Evolutionary conservation across 208 protist species (phyloP), one percentile per base, ranked within the genome.

Genomic region (Crithidia brevicula): DNA sequence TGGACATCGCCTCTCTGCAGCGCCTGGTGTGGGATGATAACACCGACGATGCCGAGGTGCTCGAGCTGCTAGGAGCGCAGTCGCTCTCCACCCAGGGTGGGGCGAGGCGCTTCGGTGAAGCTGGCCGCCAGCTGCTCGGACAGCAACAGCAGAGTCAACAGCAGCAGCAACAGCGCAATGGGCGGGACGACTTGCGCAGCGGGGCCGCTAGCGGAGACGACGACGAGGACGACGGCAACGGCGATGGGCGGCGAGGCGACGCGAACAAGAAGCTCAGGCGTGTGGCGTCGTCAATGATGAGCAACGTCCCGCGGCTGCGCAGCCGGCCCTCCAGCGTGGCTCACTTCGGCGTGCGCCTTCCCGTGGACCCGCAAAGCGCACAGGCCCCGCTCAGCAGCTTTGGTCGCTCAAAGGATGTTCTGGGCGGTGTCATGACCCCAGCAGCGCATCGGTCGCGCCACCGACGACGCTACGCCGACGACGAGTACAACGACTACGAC

Each of bases 41-140:
- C 30, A 67, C 77, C 46, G 84, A 82, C 52, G 84, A 90, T 45
- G 73, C 70, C 0, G 81, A 73, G 42, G 71, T 90, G 23, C 72
- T 90, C 13, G 77, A 82, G 45, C 45, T 76, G 63, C 65, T 85
- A 0, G 83, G 77, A 16, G 54, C 62, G 42, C 67, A 83, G 57
- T 71, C 79, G 42, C 69, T 85, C 27, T 65, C 69, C 3, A 36
- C 66, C 42, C 74, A 79, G 20, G 75, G 79, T 9, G 72, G 72
- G 22, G 33, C 43, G 4, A 79, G 83, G 74, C 77, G 62, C n/a
- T 81, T 71, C 67, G 50, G 45, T 36, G 38, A 61, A 23, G 61
- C 61, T 52, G 72, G 43, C 13, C 43, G 43, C n/a, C 58, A 63
- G n/a, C 58, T 63, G 30, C 43, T 50, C 9, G 60, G 67, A 2